Conservation (phyloP, 2,329 filamentous ascomycete species). For the Colletotrichum liriopes region DNA sequence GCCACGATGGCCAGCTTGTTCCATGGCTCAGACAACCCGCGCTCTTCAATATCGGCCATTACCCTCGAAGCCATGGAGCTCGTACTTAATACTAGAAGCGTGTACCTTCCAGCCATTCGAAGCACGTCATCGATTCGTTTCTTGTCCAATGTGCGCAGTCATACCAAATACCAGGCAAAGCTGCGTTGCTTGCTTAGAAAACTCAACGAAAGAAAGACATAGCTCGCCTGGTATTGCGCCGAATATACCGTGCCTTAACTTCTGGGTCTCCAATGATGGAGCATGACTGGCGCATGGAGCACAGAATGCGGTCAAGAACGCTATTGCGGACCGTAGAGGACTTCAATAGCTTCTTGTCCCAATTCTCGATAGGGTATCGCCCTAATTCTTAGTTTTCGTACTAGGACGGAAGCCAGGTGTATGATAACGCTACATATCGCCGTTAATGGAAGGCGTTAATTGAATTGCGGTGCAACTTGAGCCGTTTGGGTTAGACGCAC, state of each 20-base stretch:
- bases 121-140: conserved; percentile 43
- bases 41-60: conserved; percentile 46
- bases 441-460: conserved; percentile 34
- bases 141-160: conserved; percentile 20
- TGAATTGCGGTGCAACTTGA: conserved; percentile 22
- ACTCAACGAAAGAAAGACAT: conserved; percentile 45
- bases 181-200: conserved; percentile 46
- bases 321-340: conserved; percentile 47
- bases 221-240: conserved; percentile 47
- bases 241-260: conserved; percentile 41
- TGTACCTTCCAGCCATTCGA: conserved; percentile 48
- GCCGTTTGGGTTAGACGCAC: conserved; percentile 25
- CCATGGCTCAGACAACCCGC: conserved; percentile 46
- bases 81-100: conserved; percentile 43
- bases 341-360: conserved; percentile 26
- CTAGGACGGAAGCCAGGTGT: conserved; percentile 46
- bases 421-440: conserved; percentile 46
- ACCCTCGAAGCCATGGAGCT: conserved; percentile 49
- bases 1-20: conserved; percentile 51
- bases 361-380: conserved; percentile 39
- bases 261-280: conserved; percentile 43
- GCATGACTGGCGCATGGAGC: conserved; percentile 48
- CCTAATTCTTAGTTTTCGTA: conserved; percentile 41
- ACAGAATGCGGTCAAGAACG: conserved; percentile 45
- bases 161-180: conserved; percentile 46